These are phyloP conservation scores for Penicillium samsonianum DNA, from an alignment of 495 filamentous ascomycete species.

Conservation along the genomic window DNA sequence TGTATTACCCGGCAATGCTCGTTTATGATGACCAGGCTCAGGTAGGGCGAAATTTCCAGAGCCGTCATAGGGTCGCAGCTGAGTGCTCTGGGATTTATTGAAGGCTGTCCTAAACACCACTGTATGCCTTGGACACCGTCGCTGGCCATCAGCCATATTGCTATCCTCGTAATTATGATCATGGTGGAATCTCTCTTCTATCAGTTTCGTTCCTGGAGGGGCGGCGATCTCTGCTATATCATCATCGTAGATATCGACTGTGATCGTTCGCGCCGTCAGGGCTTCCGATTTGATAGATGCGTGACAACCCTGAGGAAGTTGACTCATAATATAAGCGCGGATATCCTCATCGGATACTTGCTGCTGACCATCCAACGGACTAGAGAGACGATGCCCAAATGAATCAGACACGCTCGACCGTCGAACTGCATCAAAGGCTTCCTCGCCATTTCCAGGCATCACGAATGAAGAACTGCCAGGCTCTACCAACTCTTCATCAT, in stretches of 20 bases:
- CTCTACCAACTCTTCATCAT: conserved; percentile 19
- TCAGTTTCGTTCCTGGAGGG: conserved; percentile 65
- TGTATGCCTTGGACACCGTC: conserved; percentile 39
- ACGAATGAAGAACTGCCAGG: conserved; percentile 40
- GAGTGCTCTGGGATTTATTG: conserved; percentile 44
- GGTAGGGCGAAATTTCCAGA: background rate
- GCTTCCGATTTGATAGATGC: conserved; percentile 67
- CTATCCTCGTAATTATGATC: conserved; percentile 32
- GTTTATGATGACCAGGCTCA: conserved; percentile 8
- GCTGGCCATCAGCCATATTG: conserved; percentile 14
- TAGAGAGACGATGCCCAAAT: conserved; percentile 27
- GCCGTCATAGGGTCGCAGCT: conserved; percentile 31
- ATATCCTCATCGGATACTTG: conserved; percentile 48
- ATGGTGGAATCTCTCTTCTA: conserved; percentile 57
- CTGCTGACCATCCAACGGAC: conserved; percentile 36
- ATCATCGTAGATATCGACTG: conserved; percentile 68
- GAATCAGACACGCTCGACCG: conserved; percentile 28
- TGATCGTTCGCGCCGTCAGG: conserved; percentile 68
- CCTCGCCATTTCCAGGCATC: conserved; percentile 41
- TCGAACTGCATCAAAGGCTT: conserved; percentile 50
- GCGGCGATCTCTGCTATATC: conserved; percentile 59
- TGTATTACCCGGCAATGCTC: background rate
- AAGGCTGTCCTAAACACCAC: conserved; percentile 49
- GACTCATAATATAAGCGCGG: conserved; percentile 46
- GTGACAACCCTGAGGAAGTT: conserved; percentile 45